Evolutionary conservation across 305 asterid species (phyloP).

Genomic region (Solanum hybrid): DNA sequence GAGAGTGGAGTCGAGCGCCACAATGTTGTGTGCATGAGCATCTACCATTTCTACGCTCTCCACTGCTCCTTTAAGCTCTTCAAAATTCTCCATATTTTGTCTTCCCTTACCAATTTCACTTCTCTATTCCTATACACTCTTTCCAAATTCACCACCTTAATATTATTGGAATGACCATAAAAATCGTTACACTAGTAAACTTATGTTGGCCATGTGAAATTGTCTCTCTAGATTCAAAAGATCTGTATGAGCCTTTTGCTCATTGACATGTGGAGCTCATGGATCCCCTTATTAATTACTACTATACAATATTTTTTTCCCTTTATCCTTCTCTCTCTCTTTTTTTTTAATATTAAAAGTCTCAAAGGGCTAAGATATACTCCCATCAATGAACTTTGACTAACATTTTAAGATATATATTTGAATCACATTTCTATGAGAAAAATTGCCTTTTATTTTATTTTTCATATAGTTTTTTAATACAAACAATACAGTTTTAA

Average conservation of each 20-base stretch:
- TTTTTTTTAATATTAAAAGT: too few relatives aligned
- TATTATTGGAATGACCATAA: neutral
- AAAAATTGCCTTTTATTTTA: too few relatives aligned
- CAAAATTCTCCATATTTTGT: too few relatives aligned
- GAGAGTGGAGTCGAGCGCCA: slow-evolving; percentile 47
- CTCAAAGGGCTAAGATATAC: neutral
- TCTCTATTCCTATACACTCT: neutral
- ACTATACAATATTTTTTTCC: neutral
- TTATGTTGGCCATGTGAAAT: neutral
- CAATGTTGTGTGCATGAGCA: slow-evolving; percentile 31
- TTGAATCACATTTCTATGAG: too few relatives aligned
- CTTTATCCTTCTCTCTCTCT: too few relatives aligned
- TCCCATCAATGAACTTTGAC: fast-evolving
- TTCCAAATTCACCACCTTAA: neutral
- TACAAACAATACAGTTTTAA: too few relatives aligned
- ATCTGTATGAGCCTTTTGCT: neutral
- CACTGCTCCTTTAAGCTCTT: neutral
- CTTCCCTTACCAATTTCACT: neutral
- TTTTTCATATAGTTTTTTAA: too few relatives aligned
- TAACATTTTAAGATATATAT: too few relatives aligned
- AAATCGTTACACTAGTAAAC: fast-evolving
- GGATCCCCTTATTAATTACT: neutral
- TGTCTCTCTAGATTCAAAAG: neutral
- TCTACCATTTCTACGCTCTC: neutral
- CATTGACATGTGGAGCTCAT: neutral